A percentile compares a stretch with the other conserved stretches of the same genome.
Conservation (phyloP, 2,329 filamentous ascomycete species). For the Talaromyces atroroseus region DNA sequence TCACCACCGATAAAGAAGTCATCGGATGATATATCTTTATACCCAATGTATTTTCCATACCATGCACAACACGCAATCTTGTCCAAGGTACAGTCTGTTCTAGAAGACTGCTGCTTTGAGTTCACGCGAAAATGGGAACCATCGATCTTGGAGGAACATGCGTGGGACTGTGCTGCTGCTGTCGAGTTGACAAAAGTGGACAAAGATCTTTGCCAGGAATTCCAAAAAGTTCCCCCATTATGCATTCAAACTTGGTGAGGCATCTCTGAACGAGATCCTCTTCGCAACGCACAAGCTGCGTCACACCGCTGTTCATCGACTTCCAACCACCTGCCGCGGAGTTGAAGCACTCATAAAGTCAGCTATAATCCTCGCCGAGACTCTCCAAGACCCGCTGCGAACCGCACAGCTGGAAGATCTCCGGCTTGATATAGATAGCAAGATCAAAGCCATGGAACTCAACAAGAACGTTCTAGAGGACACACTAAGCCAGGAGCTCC, state of each 20-base stretch:
- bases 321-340: constrained; percentile 22
- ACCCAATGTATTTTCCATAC: constrained; percentile 32
- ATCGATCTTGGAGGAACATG: constrained; percentile 20
- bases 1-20: background rate
- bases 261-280: constrained; percentile 20
- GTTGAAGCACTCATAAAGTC: constrained; percentile 24
- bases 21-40: constrained; percentile 14
- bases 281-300: constrained; percentile 23
- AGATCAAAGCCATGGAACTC: constrained; percentile 21
- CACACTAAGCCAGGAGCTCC: constrained; percentile 20
- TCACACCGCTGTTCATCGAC: constrained; percentile 31
- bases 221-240: constrained; percentile 20
- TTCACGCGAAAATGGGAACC: constrained; percentile 32
- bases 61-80: constrained; percentile 34
- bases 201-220: constrained; percentile 19
- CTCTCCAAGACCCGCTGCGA: constrained; percentile 25
- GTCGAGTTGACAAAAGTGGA: constrained; percentile 36
- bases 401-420: constrained; percentile 26
- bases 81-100: constrained; percentile 28
- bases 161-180: constrained; percentile 31
- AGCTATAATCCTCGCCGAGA: constrained; percentile 23
- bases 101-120: constrained; percentile 39
- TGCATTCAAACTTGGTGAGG: constrained; percentile 17
- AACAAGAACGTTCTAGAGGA: constrained; percentile 30
- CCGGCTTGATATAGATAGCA: constrained; percentile 22